phyloP scores from a whole-genome alignment of 192 early-diverging fungal genomes.

The Oehlia diaphana region DNA sequence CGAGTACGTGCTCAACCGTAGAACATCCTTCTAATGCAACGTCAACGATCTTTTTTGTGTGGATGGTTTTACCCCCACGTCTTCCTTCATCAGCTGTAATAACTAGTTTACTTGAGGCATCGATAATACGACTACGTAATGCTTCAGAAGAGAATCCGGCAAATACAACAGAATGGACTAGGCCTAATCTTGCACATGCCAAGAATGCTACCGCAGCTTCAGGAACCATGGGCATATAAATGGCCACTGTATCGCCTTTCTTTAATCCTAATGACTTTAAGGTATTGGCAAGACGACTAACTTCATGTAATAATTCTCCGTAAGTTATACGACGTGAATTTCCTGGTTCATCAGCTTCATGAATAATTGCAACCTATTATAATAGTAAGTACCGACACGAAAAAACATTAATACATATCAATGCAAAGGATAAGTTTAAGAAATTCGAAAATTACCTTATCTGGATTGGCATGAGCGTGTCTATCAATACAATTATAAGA shows the following conservation, averaged over 20 bases:
- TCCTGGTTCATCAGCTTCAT: slow-evolving; percentile 89
- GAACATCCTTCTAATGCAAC: slow-evolving; percentile 81
- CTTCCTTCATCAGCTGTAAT: slow-evolving; percentile 94
- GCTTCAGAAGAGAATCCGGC: slow-evolving; percentile 95
- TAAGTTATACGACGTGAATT: slow-evolving; percentile 80
- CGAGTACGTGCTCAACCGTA: slow-evolving; percentile 80
- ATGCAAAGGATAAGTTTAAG: slow-evolving; percentile 5
- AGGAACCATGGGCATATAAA: slow-evolving; percentile 98
- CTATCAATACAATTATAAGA: slow-evolving; percentile 96
- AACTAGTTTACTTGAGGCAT: slow-evolving; percentile 77
- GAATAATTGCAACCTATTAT: slow-evolving; percentile 73
- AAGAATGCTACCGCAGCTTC: slow-evolving; percentile 92
- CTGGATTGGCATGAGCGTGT: slow-evolving; percentile 76
- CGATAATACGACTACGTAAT: slow-evolving; percentile 87
- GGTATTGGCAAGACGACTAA: slow-evolving; percentile 84
- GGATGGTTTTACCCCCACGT: slow-evolving; percentile 86
- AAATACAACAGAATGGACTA: slow-evolving; percentile 94
- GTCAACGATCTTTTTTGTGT: slow-evolving; percentile 92
- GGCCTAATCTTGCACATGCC: slow-evolving; percentile 91
- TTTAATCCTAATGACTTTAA: slow-evolving; percentile 78
- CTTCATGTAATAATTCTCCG: slow-evolving; percentile 76
- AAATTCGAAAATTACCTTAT: slow-evolving; percentile 59
- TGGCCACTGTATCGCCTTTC: slow-evolving; percentile 93
- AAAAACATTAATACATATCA: neutral
- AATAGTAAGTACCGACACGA: neutral